Conservation (phyloP, 176 grass and related monocot genomes). For the Carex kokanica region DNA sequence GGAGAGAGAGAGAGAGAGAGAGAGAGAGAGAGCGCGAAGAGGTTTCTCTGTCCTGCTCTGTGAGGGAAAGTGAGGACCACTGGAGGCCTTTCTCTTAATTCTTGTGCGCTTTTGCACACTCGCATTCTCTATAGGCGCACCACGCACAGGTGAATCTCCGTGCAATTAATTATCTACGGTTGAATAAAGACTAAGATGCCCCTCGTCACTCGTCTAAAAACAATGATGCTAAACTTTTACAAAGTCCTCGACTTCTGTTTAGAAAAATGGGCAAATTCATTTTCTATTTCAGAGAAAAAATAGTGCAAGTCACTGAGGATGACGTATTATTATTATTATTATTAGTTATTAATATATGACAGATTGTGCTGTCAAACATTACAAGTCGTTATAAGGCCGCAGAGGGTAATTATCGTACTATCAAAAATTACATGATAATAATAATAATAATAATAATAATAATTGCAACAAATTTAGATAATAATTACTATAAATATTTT, state of each 20-base stretch:
- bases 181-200: conserved; percentile 11
- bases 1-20: conserved; percentile 16
- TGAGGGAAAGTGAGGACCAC: conserved; percentile 15
- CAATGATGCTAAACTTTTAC: neutral
- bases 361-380: neutral
- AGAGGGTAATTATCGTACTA: neutral
- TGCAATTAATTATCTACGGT: conserved; percentile 19
- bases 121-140: neutral
- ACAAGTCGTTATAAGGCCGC: neutral
- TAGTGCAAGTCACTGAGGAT: neutral
- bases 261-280: neutral
- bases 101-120: neutral
- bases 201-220: neutral
- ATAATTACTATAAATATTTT: neutral
- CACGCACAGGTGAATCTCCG: conserved; percentile 4
- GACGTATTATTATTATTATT: neutral
- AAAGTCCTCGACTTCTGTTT: neutral
- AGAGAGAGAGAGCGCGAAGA: neutral
- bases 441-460: neutral
- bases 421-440: neutral
- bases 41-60: neutral
- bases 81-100: conserved; percentile 8
- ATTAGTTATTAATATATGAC: conserved; percentile 6
- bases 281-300: neutral
- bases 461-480: neutral